phyloP scores from a whole-genome alignment of 2,329 filamentous ascomycete genomes.

The Penicillium polonicum region DNA sequence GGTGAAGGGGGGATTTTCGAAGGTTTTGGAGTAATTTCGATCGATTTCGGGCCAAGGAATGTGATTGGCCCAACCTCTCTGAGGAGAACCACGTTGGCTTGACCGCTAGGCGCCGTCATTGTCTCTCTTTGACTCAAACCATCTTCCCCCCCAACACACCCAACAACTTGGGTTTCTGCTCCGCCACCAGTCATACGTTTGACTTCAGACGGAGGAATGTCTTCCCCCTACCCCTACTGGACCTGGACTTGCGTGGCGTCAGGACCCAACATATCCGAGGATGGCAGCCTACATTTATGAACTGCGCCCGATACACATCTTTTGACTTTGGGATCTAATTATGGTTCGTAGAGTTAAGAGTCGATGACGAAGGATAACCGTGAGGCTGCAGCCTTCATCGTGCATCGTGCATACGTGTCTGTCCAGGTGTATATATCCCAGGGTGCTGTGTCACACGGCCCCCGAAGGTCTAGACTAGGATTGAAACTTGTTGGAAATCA shows the following conservation, averaged over 20 bases:
- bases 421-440: background rate
- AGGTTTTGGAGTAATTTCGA: constrained; percentile 4
- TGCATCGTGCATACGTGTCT: constrained; percentile 9
- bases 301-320: background rate
- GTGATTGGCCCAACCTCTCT: constrained; percentile 9
- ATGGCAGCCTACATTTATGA: constrained; percentile 17
- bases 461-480: constrained; percentile 1
- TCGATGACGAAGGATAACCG: constrained; percentile 5
- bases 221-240: constrained; percentile 15
- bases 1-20: background rate
- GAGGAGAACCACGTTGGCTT: constrained; percentile 7
- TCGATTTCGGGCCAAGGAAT: background rate
- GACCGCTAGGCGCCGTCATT: constrained; percentile 4
- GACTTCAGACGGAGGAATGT: constrained; percentile 5
- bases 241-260: constrained; percentile 25
- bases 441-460: constrained; percentile 14
- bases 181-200: constrained; percentile 10
- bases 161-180: constrained; percentile 4
- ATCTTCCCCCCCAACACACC: background rate
- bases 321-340: background rate
- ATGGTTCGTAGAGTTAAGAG: background rate
- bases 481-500: background rate
- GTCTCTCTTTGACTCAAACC: background rate
- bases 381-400: constrained; percentile 7
- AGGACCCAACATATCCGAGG: constrained; percentile 14